These are phyloP conservation scores for Aspergillus heteromorphus DNA, from an alignment of 495 filamentous ascomycete genomes.

Conservation along the genomic window DNA sequence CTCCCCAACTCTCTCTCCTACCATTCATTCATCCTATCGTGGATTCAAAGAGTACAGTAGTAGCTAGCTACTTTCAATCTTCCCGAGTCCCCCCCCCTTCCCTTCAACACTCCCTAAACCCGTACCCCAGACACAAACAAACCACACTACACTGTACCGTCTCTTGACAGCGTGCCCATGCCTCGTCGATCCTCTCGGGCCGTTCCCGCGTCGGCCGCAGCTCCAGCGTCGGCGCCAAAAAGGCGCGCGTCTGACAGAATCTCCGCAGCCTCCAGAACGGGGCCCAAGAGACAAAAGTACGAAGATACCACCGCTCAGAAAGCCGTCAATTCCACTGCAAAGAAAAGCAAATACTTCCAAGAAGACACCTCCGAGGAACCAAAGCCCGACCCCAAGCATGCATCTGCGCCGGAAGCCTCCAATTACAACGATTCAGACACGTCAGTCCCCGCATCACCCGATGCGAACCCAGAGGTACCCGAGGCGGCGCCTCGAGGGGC, in stretches of 20 bases:
- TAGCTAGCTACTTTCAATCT: background rate
- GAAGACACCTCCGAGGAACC: conserved; percentile 28
- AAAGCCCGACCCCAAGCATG: conserved; percentile 22
- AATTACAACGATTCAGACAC: conserved; percentile 18
- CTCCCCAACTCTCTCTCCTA: background rate
- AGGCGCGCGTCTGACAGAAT: conserved; percentile 34
- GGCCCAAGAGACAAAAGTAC: conserved; percentile 41
- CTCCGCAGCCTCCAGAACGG: conserved; percentile 27
- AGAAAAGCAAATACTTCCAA: conserved; percentile 56
- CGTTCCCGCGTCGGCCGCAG: conserved; percentile 31
- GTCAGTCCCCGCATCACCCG: conserved; percentile 10
- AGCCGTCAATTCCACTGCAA: conserved; percentile 42
- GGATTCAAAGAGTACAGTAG: background rate
- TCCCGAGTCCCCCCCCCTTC: background rate
- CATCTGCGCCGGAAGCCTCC: conserved; percentile 20
- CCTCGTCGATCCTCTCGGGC: conserved; percentile 39
- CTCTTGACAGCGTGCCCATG: conserved; percentile 18
- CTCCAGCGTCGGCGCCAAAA: conserved; percentile 33
- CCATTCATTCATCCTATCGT: background rate
- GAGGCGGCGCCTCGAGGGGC: conserved; percentile 22
- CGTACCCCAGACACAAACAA: background rate
- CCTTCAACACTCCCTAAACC: background rate
- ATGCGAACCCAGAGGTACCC: conserved; percentile 14
- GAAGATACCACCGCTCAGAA: conserved; percentile 26
- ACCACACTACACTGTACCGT: background rate